These are phyloP conservation scores for Petunia hybrid DNA, from an alignment of 305 asterid species.

Conservation along the genomic window DNA sequence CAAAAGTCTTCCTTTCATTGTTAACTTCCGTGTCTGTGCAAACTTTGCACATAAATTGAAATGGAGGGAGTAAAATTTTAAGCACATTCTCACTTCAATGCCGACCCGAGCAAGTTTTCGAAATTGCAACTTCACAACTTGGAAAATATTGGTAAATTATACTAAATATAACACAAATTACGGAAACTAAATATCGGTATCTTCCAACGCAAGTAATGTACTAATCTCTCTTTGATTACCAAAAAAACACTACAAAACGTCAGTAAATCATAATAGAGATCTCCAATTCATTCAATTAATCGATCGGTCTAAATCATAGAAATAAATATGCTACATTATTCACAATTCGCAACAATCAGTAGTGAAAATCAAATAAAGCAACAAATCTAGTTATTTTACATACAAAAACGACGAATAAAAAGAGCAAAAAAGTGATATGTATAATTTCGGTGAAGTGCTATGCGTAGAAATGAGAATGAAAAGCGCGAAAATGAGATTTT, in stretches of 20 bases:
- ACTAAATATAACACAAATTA: not conserved
- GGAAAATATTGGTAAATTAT: not conserved
- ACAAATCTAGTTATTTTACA: constrained; percentile 12
- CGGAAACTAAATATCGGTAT: constrained; percentile 1
- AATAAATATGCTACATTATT: constrained; percentile 4
- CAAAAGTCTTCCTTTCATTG: no score
- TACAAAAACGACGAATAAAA: not conserved
- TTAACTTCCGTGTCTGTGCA: no score
- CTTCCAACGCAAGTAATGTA: not conserved
- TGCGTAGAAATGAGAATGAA: not conserved
- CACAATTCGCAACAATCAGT: constrained; percentile 2
- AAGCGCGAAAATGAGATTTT: no score
- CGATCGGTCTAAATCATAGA: no score
- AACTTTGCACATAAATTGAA: no score
- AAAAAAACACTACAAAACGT: not conserved
- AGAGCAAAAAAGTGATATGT: not conserved
- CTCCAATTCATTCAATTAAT: constrained; percentile 15
- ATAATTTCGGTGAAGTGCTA: not conserved
- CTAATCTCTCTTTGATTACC: not conserved
- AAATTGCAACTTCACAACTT: constrained; percentile 2
- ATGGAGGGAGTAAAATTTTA: not conserved
- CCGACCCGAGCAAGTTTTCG: not conserved
- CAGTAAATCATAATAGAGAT: constrained; percentile 27
- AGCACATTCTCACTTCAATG: constrained; percentile 4
- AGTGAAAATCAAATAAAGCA: not conserved